Conservation (phyloP, 1,284 basidiomycete genomes). For the Tilletia setariae region DNA sequence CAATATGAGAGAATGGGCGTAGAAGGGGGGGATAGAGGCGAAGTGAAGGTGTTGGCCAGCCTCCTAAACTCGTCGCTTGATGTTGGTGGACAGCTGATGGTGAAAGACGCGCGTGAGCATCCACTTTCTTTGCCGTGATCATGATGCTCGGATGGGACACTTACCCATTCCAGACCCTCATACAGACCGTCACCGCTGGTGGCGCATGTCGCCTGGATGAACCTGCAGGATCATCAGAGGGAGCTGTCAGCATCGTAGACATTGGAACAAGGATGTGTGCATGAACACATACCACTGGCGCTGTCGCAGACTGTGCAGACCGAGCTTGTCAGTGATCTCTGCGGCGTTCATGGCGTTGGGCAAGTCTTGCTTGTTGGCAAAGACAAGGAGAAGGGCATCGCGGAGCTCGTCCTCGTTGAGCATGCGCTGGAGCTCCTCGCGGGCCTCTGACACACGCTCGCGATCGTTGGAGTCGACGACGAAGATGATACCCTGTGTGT, state of each 20-base stretch:
- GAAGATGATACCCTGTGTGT: conserved; percentile 99
- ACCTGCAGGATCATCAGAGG: conserved; percentile 60
- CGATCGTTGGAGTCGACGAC: conserved; percentile 99
- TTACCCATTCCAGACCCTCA: conserved; percentile 67
- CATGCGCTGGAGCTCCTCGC: conserved; percentile 99
- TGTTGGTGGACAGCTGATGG: conserved; percentile 70
- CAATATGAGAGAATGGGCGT: neutral
- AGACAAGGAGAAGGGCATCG: conserved; percentile 95
- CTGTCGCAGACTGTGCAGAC: conserved; percentile 92
- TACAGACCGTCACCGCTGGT: conserved; percentile 98
- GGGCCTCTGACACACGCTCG: conserved; percentile 97
- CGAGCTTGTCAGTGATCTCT: conserved; percentile 99
- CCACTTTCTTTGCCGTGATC: no score
- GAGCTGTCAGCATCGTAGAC: no score
- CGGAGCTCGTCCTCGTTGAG: conserved; percentile 99
- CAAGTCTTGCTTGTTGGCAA: conserved; percentile 96
- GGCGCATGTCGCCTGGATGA: conserved; percentile 99
- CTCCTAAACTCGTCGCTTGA: conserved; percentile 72
- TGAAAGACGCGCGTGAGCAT: neutral
- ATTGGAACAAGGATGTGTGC: no score
- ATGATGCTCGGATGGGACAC: neutral
- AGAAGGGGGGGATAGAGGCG: no score
- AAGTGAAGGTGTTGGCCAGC: conserved; percentile 52
- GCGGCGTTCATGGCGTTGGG: conserved; percentile 99
- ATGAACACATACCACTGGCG: conserved; percentile 58